Base-by-base conservation (phyloP, 495 filamentous ascomycete species). In the Emericellopsis terricola region DNA sequence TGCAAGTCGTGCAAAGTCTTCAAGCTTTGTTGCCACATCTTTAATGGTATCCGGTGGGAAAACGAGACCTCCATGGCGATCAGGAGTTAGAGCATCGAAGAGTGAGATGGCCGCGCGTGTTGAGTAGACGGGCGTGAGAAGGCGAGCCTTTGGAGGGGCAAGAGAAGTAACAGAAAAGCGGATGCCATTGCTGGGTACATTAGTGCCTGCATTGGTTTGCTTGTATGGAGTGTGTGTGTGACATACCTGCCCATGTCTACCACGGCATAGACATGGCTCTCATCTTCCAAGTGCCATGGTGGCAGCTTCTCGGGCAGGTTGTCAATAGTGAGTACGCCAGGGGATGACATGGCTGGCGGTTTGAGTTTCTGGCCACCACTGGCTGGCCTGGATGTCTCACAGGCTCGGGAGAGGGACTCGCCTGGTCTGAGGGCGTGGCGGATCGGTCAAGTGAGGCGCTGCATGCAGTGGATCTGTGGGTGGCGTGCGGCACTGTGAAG, bases 121-220 rank as follows among this genome's bases (percentile, higher is more conserved):
- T 39, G 71, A 70, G 50, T 81, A 89, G 34, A 91, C 40, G 21
- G 77, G 85, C 13, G 65, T 78, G 18, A 92, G 64, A 19, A 85
- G 67, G 10, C 86, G 75, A 11, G 76, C 59, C 3, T 59, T 70
- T 2, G 76, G 71, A 6, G 74, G 71, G 1, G 75, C 66, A 19
- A 94, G 66, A 36, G 82, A 71, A 7, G 84, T 79, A 39, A 94
- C 83, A 7, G 80, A 87, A 60, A 92, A 92, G 29, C 86, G 84
- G 43, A 94, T 87, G 39, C 85, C 86, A 66, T 94, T 94, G 59
- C 86, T 92, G 27, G 3, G 14, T 14, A n/a, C 21, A 13, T 35
- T 21, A 18, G 13, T 17, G 21, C 21, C 4, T 24, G 17, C 33
- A 27, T 14, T 26, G 30, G 45, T 36, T 34, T 26, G 15, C 16